Percentiles rank a stretch among this genome's conserved stretches.
These are phyloP conservation scores for Jaltomata sinuosa DNA, from an alignment of 257 asterid species.

Conservation along the genomic window DNA sequence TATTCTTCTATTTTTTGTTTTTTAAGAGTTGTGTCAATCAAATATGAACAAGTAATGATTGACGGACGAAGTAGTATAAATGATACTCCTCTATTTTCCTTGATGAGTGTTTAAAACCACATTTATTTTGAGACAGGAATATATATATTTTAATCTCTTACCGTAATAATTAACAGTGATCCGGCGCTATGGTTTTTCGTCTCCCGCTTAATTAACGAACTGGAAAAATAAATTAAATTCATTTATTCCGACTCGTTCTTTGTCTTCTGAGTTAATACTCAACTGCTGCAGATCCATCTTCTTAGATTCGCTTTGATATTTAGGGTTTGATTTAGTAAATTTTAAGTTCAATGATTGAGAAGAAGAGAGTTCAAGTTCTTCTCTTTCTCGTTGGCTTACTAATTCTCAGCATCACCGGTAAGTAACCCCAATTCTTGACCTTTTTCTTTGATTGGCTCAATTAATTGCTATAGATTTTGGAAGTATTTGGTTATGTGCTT, in stretches of 20 bases:
- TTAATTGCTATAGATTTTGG: background rate
- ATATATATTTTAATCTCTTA: no score
- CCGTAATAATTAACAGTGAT: background rate
- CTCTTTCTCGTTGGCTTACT: slow-evolving; percentile 48
- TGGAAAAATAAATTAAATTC: background rate
- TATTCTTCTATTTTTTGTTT: no score
- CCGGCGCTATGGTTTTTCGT: background rate
- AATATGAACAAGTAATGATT: no score
- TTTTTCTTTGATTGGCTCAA: background rate
- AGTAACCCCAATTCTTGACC: background rate
- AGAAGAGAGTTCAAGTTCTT: slow-evolving; percentile 57
- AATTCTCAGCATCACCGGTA: slow-evolving; percentile 73
- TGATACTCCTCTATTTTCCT: no score
- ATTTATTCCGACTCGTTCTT: background rate
- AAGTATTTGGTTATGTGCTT: background rate
- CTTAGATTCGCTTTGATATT: background rate
- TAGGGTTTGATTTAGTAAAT: background rate
- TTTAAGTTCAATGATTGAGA: slow-evolving; percentile 30
- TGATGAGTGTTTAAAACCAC: no score
- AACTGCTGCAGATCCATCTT: background rate
- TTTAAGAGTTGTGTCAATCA: no score
- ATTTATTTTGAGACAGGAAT: no score
- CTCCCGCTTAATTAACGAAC: background rate
- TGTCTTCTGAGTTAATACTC: background rate
- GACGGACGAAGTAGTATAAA: no score